Conservation (phyloP, 768 basidiomycete genomes). For the Xerocomus brunneocitrinus region DNA sequence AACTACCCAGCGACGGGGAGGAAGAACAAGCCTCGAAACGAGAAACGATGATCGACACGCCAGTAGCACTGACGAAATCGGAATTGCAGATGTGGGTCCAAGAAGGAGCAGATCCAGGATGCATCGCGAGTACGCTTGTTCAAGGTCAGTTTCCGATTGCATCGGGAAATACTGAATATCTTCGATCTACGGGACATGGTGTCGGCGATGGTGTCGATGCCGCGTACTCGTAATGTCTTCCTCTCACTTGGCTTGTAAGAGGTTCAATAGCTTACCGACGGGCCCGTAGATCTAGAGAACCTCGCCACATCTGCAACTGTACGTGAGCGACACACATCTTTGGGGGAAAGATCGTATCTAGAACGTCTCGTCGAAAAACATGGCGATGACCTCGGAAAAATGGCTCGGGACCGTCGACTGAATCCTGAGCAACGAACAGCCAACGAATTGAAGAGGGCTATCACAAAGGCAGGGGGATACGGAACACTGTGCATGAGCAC, state of each 20-base stretch:
- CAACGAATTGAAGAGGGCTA: conserved; percentile 66
- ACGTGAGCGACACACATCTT: conserved; percentile 59
- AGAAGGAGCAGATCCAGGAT: neutral
- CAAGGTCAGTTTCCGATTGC: conserved; percentile 33
- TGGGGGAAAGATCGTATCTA: conserved; percentile 66
- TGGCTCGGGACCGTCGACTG: conserved; percentile 74
- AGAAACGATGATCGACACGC: conserved; percentile 41
- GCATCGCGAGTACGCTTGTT: conserved; percentile 3
- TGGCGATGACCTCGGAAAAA: conserved; percentile 65
- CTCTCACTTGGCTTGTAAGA: neutral
- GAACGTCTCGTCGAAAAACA: conserved; percentile 61
- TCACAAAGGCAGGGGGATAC: conserved; percentile 52
- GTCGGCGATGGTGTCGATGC: neutral
- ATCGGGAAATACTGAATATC: neutral
- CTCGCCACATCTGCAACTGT: conserved; percentile 46
- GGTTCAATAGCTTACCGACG: conserved; percentile 10
- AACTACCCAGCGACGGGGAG: conserved; percentile 53
- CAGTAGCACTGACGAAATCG: conserved; percentile 7
- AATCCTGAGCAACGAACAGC: conserved; percentile 83
- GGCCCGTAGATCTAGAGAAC: conserved; percentile 56
- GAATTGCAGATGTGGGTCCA: conserved; percentile 20
- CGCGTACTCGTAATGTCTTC: neutral
- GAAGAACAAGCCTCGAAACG: conserved; percentile 3
- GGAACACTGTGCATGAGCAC: conserved; percentile 20
- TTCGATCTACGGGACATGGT: neutral